Conservation (phyloP, 768 basidiomycete species). For the Mycena filopes region DNA sequence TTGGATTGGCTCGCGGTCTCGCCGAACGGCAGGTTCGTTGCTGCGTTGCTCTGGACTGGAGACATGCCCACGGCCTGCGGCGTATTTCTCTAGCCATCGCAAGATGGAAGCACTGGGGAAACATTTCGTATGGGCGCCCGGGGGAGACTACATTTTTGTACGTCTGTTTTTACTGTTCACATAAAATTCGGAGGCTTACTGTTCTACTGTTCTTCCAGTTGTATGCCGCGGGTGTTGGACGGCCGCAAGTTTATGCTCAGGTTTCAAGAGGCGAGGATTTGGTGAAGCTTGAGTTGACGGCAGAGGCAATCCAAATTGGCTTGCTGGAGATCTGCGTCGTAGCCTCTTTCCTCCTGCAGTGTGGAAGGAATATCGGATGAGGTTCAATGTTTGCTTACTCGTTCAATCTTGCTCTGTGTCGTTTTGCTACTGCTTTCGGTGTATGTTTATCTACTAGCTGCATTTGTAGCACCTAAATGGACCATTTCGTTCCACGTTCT, state of each 20-base stretch:
- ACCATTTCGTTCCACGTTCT: too few relatives aligned
- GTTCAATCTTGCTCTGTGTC: too few relatives aligned
- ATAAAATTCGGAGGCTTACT: background rate
- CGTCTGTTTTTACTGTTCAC: slow-evolving; percentile 22
- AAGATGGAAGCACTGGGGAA: slow-evolving; percentile 48
- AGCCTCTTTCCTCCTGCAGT: slow-evolving; percentile 51
- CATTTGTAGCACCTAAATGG: too few relatives aligned
- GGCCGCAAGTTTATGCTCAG: slow-evolving; percentile 35
- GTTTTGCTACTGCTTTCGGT: too few relatives aligned
- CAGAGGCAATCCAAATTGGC: slow-evolving; percentile 49
- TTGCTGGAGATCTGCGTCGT: slow-evolving; percentile 51
- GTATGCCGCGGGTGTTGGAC: slow-evolving; percentile 40
- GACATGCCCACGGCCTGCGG: slow-evolving; percentile 3
- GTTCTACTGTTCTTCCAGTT: slow-evolving; percentile 38
- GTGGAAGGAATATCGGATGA: slow-evolving; percentile 54
- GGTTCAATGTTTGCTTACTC: too few relatives aligned
- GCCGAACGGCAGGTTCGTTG: slow-evolving; percentile 50
- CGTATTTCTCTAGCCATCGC: slow-evolving; percentile 40
- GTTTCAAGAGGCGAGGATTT: slow-evolving; percentile 45
- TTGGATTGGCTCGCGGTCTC: slow-evolving; percentile 56
- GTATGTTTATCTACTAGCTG: too few relatives aligned
- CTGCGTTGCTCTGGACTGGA: background rate
- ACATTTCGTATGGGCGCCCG: slow-evolving; percentile 46
- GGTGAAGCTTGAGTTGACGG: slow-evolving; percentile 51
- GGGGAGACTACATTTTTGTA: slow-evolving; percentile 50